These are phyloP conservation scores for Lactarius evosmus DNA, from an alignment of 768 basidiomycete genomes.

Conservation along the genomic window DNA sequence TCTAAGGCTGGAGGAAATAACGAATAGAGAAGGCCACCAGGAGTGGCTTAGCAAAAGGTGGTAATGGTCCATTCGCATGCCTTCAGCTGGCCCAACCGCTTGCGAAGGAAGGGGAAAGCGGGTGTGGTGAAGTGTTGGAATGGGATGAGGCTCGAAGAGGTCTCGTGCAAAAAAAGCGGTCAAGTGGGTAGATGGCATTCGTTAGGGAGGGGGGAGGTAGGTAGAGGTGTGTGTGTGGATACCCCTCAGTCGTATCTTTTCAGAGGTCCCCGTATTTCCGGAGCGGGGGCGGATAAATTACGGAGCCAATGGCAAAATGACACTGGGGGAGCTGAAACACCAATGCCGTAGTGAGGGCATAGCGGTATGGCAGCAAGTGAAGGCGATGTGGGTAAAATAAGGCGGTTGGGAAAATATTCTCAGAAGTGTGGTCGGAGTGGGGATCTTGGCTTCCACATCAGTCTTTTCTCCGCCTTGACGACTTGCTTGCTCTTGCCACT, in stretches of 20 bases:
- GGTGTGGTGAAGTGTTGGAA: too few species aligned
- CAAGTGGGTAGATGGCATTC: background rate
- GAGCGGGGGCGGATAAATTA: background rate
- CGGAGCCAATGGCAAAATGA: background rate
- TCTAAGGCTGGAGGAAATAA: background rate
- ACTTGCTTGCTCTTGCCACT: conserved; percentile 3
- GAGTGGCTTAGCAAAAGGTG: background rate
- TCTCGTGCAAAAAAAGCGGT: too few species aligned
- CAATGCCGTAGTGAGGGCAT: background rate
- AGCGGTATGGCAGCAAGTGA: too few species aligned
- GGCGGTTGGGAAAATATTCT: background rate
- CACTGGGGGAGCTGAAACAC: background rate
- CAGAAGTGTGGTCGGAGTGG: background rate
- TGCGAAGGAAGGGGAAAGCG: background rate
- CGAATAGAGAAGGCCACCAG: background rate
- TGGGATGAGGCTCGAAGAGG: too few species aligned
- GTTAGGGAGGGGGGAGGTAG: background rate
- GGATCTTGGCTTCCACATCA: background rate
- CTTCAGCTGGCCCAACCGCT: background rate
- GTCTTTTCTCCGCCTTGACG: background rate
- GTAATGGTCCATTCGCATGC: background rate
- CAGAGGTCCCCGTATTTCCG: background rate
- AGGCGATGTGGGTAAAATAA: background rate
- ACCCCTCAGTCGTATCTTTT: background rate
- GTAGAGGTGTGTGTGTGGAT: background rate